phyloP scores from a whole-genome alignment of 225 moss, liverwort and hornwort genomes.

The Physcomitrellopsis africana region DNA sequence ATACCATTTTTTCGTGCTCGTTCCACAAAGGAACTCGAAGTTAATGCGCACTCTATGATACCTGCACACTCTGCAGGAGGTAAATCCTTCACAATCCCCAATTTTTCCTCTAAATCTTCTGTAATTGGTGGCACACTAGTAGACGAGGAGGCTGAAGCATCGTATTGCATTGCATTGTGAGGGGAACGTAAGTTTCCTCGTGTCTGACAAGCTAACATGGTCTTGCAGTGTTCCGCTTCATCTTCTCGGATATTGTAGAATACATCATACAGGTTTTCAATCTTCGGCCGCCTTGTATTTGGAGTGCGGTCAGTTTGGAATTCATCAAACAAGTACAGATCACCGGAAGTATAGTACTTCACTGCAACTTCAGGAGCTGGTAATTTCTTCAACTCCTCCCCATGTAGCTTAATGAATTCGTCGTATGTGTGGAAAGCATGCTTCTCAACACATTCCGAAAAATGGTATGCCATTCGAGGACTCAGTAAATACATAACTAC shows the following conservation, averaged over 20 bases:
- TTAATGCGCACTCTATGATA: slow-evolving; percentile 85
- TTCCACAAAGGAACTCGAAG: slow-evolving; percentile 75
- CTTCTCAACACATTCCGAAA: slow-evolving; percentile 92
- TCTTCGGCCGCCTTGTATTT: slow-evolving; percentile 80
- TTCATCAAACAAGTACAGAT: slow-evolving; percentile 91
- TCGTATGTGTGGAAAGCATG: slow-evolving; percentile 90
- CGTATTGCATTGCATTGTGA: slow-evolving; percentile 49
- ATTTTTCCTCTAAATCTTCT: slow-evolving; percentile 31
- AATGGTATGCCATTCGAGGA: slow-evolving; percentile 96
- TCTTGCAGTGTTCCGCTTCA: slow-evolving; percentile 92
- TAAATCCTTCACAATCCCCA: slow-evolving; percentile 35
- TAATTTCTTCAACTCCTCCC: slow-evolving; percentile 65
- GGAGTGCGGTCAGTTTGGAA: slow-evolving; percentile 80
- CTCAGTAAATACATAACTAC: slow-evolving; percentile 84
- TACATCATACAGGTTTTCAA: slow-evolving; percentile 89
- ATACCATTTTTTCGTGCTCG: slow-evolving; percentile 55
- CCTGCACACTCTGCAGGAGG: slow-evolving; percentile 80
- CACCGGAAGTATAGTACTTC: slow-evolving; percentile 87
- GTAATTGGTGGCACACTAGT: slow-evolving; percentile 31
- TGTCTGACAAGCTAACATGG: slow-evolving; percentile 88
- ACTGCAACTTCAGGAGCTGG: slow-evolving; percentile 88
- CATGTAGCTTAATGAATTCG: slow-evolving; percentile 72
- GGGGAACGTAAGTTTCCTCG: slow-evolving; percentile 74
- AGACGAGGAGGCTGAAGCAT: slow-evolving; percentile 15
- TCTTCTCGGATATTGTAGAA: slow-evolving; percentile 93